Evolutionary conservation across 2,329 filamentous ascomycete species (phyloP), one percentile per base, ranked within the genome.

Genomic region (Claviceps arundinis): DNA sequence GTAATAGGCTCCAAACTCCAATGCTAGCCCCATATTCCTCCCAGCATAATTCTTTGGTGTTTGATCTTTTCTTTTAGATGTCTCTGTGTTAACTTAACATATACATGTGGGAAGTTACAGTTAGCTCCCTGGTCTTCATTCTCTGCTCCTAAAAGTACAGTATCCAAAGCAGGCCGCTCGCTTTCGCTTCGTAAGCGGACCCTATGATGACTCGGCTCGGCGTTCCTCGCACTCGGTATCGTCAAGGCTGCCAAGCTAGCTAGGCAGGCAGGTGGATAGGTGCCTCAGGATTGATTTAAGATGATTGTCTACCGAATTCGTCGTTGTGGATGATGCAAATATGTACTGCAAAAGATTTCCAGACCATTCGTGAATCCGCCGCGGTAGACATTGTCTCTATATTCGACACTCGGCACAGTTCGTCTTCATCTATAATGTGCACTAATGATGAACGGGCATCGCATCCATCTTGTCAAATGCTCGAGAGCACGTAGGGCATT

Each of bases 401-500:
- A n/a, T 40, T 38, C 34, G 37, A 6, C 46, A 17, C 24, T 30
- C 37, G 38, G 3, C 37, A 16, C 5, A 11, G 4, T 43, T 45
- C 48, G 26, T 40, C 30, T 34, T 34, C 30, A 34, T 34, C 9
- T 22, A 38, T 24, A 1, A 13, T 19, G n/a, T n/a, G 5, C 19
- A 38, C 61, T 59, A 72, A 56, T 70, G 68, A 64, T 85, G 81
- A 48, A 82, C 79, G 22, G 77, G 71, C 88, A 96, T 94, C 56
- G 89, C 82, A 65, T 98, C 93, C 68, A 86, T 86, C 65, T 82
- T 86, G 62, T 95, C 91, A 65, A 98, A 98, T 4, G 88, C 82
- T 68, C 86, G 87, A 61, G 86, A 89, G 74, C 94, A 98, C 60
- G 88, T 91, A 2, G 93, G 93, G 63, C 93, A 98, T 68, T 97